Percentiles rank a stretch among this genome's conserved stretches.
phyloP scores from a whole-genome alignment of 2,329 filamentous ascomycete genomes.

The Pezicula carpinea region DNA sequence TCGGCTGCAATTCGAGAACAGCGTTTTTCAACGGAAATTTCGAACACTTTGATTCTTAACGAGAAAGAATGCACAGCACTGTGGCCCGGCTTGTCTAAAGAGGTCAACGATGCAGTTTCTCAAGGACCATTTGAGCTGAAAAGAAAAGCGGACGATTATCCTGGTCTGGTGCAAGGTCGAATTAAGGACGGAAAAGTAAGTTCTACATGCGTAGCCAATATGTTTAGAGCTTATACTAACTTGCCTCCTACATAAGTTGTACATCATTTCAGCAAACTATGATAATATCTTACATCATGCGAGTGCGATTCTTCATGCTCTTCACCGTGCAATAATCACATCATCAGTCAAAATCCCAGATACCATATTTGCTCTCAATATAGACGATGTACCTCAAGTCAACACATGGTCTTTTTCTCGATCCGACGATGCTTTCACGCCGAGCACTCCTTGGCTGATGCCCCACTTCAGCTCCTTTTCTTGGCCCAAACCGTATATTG shows the following conservation, averaged over 20 bases:
- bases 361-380: constrained; percentile 45
- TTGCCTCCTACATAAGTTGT: no score
- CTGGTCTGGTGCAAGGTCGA: constrained; percentile 34
- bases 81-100: constrained; percentile 40
- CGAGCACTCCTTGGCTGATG: constrained; percentile 37
- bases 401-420: constrained; percentile 39
- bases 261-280: no score
- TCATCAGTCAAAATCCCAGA: constrained; percentile 40
- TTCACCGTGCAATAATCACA: constrained; percentile 44
- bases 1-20: no score
- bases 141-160: constrained; percentile 25
- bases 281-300: background rate
- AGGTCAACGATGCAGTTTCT: constrained; percentile 37
- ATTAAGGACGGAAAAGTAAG: constrained; percentile 34
- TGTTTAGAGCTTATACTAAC: no score
- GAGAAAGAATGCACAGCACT: constrained; percentile 34
- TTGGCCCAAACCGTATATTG: constrained; percentile 44
- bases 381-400: constrained; percentile 40
- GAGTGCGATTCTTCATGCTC: constrained; percentile 42
- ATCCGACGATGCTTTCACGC: constrained; percentile 30
- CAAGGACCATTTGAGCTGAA: constrained; percentile 36
- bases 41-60: constrained; percentile 22
- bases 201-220: no score
- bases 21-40: background rate
- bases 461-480: constrained; percentile 50